Percentiles rank a stretch among this genome's conserved stretches.
Evolutionary conservation across 768 basidiomycete genomes (phyloP).

Genomic region (Hygrocybe coccinea): DNA sequence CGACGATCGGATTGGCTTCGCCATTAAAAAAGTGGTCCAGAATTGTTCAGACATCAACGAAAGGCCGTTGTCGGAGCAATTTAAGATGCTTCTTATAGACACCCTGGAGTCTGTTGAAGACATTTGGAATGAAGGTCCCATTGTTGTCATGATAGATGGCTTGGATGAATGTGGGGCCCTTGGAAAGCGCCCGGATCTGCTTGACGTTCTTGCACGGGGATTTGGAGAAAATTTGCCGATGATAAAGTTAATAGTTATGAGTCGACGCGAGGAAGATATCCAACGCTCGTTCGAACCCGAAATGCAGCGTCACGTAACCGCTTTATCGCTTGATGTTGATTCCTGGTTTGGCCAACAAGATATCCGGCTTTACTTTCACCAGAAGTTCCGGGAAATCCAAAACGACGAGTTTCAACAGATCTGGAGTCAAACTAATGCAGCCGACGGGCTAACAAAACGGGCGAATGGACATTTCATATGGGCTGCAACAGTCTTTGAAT

Average conservation of each 20-base stretch:
- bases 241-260: too few relatives aligned
- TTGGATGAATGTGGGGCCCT: not conserved
- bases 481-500: not conserved
- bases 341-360: too few relatives aligned
- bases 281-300: too few relatives aligned
- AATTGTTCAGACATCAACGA: not conserved
- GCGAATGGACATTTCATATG: not conserved
- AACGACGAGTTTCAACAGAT: too few relatives aligned
- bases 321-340: too few relatives aligned
- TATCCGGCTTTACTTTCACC: too few relatives aligned
- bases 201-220: not conserved
- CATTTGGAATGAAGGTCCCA: not conserved
- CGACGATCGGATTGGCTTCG: not conserved
- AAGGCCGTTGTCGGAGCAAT: not conserved
- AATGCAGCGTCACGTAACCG: too few relatives aligned
- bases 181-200: not conserved
- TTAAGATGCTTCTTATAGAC: not conserved
- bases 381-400: too few relatives aligned
- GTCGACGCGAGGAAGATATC: too few relatives aligned
- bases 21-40: not conserved
- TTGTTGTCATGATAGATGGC: not conserved
- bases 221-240: not conserved
- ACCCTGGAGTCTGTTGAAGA: not conserved
- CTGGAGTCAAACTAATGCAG: not conserved
- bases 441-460: not conserved